Percentiles rank a stretch among this genome's conserved stretches.
phyloP scores from a whole-genome alignment of 176 grass and related monocot species.

The Thalia dealbata region DNA sequence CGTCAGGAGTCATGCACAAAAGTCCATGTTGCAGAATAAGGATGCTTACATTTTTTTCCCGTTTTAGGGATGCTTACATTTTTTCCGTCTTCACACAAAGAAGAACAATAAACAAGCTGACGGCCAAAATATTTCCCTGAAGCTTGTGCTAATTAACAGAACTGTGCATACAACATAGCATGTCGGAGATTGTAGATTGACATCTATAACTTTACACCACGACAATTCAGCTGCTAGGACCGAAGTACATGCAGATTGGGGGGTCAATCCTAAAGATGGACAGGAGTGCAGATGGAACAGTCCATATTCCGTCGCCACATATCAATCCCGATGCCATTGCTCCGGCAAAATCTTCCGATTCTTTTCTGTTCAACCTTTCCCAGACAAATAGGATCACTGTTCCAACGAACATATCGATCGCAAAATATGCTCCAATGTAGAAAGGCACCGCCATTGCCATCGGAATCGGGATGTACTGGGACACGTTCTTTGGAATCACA shows the following conservation, averaged over 20 bases:
- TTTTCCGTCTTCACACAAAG: too few relatives aligned
- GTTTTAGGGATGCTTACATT: too few relatives aligned
- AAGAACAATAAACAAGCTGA: too few relatives aligned
- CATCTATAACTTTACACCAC: too few relatives aligned
- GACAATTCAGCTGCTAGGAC: slow-evolving; percentile 26
- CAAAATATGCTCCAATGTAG: slow-evolving; percentile 87
- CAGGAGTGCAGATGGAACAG: slow-evolving; percentile 55
- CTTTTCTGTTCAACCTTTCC: slow-evolving; percentile 55
- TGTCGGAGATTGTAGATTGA: too few relatives aligned
- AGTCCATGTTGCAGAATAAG: too few relatives aligned
- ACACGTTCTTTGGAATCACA: slow-evolving; percentile 32
- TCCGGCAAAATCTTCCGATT: slow-evolving; percentile 51
- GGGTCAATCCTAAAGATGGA: slow-evolving; percentile 67
- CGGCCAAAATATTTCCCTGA: too few relatives aligned
- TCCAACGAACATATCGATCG: slow-evolving; percentile 80
- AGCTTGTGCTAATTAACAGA: too few relatives aligned
- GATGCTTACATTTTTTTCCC: too few relatives aligned
- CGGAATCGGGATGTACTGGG: slow-evolving; percentile 60
- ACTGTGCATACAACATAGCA: too few relatives aligned
- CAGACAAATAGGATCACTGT: slow-evolving; percentile 61
- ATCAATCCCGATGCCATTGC: slow-evolving; percentile 74
- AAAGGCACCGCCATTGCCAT: slow-evolving; percentile 90
- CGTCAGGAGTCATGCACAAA: too few relatives aligned
- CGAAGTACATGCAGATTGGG: slow-evolving; percentile 85
- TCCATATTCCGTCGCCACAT: slow-evolving; percentile 91